Base-by-base conservation (phyloP, 2,329 filamentous ascomycete species). In the Ilyonectria sp. region DNA sequence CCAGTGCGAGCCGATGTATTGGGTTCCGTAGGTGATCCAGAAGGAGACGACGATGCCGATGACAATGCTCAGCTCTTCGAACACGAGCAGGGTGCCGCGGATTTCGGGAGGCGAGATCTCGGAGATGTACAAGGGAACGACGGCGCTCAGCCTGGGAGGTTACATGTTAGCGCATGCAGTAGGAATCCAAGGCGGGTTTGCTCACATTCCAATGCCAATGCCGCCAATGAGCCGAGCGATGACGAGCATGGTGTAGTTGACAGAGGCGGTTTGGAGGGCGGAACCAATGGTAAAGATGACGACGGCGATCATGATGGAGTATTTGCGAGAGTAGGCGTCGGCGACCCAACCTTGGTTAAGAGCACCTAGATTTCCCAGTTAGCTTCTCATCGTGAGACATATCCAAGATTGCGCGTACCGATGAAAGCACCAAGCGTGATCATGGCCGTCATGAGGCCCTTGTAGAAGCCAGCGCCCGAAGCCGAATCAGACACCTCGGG, bases 391-490 rank as follows among this genome's bases (percentile, higher is more conserved):
- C 17, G 26, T 4, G 10, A 4, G 1, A 7, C 1, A 19, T 1
- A 23, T 13, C 17, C 6, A 7, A 43, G 7, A 19, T 37, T 11
- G n/a, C 6, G 6, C 68, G 29, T 65, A 73, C 72, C 84, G 52
- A 85, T 74, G 79, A 84, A 86, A 7, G 84, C 85, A 61, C 83
- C 79, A 0, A 87, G 77, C 3, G 85, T 76, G 7, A 87, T 76
- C n/a, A 83, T 84, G 35, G 85, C 86, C 6, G 86, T 84, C 69
- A 86, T 85, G 79, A 86, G 86, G 26, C 85, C 76, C 21, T 73
- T 74, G 50, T 73, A 71, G 52, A 76, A 75, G 5, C 83, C 83
- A 3, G 82, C 79, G 2, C 84, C 84, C 8, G 80, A 74, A 6
- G 77, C 79, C 2, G 65, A 59, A 7, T 79, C 74, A 0, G 78